Evolutionary conservation across 352 stramenopile species (phyloP), one percentile per base, ranked within the genome.

Genomic region (Salisapilia sapeloensis): DNA sequence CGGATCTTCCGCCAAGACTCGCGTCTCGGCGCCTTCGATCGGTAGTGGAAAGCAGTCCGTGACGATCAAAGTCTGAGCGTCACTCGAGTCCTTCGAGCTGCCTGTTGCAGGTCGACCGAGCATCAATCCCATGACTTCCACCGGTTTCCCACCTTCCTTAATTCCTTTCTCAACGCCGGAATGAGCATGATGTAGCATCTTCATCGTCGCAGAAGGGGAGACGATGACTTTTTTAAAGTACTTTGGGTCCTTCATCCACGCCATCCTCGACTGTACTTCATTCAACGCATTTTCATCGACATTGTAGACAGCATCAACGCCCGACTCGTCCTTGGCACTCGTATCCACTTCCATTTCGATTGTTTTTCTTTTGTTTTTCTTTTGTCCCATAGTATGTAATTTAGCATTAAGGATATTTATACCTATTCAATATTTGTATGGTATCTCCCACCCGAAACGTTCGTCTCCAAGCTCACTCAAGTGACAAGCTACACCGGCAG

Each of bases 91-190:
- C 38, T 57, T 56, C 21, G 78, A 63, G 5, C 61, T 84, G 12
- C 72, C 72, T 19, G 72, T 87, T 2, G 72, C 69, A 4, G 94
- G 93, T 1, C 93, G 71, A 0, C 94, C 94, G 13, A 98, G 59
- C 42, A 98, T 78, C n/a, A 99, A 61, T 8, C 94, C 94, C 95
- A 99, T 99, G 39, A 99, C 94, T 63, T 99, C 95, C 12, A 98
- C 90, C 23, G 91, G 91, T 52, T 96, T 98, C 15, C 93, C 94
- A 16, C 85, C 87, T 19, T 50, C 50, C 50, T 92, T 92, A 42
- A 98, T 96, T 18, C 95, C 95, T 50, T 98, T 98, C 54, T 98
- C 87, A 7, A 99, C 94, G 28, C 95, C 95, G 21, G 81, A 95
- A 29, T 97, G 86, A 44, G 93, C 95, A 60, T 99, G 94, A 50